Conservation (phyloP, 2,329 filamentous ascomycete species). For the Pseudogymnoascus verrucosus region DNA sequence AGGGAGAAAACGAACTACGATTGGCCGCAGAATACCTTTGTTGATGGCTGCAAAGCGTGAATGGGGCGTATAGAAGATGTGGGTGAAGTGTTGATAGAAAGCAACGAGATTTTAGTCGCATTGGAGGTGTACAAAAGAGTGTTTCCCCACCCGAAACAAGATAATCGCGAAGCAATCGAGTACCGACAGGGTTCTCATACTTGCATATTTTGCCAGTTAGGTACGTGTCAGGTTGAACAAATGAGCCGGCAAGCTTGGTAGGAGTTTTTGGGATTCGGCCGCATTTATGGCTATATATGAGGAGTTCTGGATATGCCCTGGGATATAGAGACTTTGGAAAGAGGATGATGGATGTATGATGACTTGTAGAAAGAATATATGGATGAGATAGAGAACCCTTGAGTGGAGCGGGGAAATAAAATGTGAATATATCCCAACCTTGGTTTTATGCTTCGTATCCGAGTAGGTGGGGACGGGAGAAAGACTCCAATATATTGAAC, state of each 20-base stretch:
- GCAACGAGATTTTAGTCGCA: not conserved
- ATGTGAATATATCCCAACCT: not conserved
- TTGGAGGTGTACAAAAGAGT: not conserved
- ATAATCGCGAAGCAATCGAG: not conserved
- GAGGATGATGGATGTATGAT: not conserved
- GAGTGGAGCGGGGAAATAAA: not conserved
- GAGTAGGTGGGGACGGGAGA: not conserved
- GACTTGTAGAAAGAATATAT: not conserved
- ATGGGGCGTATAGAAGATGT: not conserved
- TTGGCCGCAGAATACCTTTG: constrained; percentile 55
- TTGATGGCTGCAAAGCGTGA: constrained; percentile 42
- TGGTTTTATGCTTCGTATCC: not conserved
- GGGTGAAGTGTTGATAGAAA: not conserved
- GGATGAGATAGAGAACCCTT: not conserved
- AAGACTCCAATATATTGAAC: too few species aligned
- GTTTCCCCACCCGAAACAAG: not conserved
- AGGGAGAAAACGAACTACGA: constrained; percentile 42
- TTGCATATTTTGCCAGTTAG: not conserved
- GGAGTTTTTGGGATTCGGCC: not conserved
- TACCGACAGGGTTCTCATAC: not conserved
- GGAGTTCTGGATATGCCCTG: not conserved
- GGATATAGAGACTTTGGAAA: not conserved
- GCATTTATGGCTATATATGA: not conserved
- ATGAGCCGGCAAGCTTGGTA: not conserved
- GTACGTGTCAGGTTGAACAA: not conserved